phyloP scores from a whole-genome alignment of 2,329 filamentous ascomycete species.

The Xylaria sp. region DNA sequence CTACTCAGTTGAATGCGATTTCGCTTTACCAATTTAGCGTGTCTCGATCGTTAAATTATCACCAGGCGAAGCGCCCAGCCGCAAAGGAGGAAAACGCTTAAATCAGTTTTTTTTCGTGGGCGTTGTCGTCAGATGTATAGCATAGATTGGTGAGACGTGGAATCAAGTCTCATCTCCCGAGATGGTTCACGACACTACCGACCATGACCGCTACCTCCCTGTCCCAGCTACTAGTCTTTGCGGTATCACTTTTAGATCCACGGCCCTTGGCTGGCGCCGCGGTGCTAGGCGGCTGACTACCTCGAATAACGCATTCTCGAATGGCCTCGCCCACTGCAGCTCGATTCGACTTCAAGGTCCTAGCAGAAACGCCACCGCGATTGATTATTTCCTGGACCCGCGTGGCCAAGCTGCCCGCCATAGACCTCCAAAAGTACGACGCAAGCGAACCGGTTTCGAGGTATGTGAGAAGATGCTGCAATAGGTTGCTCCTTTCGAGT shows the following conservation, averaged over 20 bases:
- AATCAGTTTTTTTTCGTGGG: too few relatives aligned
- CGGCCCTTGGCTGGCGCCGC: constrained; percentile 52
- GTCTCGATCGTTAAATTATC: neutral
- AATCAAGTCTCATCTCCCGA: constrained; percentile 47
- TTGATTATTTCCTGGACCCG: constrained; percentile 85
- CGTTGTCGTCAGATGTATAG: neutral
- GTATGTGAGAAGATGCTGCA: constrained; percentile 74
- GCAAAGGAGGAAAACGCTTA: neutral
- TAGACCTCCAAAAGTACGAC: constrained; percentile 91
- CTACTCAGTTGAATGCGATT: neutral
- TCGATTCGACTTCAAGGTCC: constrained; percentile 78
- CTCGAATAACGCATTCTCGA: constrained; percentile 80
- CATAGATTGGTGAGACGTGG: neutral
- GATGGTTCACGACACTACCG: constrained; percentile 72
- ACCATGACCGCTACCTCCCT: constrained; percentile 96
- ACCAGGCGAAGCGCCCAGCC: neutral
- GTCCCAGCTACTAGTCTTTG: constrained; percentile 71
- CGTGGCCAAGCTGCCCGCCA: constrained; percentile 77
- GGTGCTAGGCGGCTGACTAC: constrained; percentile 70
- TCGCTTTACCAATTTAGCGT: neutral
- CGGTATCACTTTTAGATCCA: constrained; percentile 47
- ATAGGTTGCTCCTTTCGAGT: constrained; percentile 56
- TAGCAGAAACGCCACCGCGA: constrained; percentile 81
- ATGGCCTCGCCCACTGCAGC: constrained; percentile 78
- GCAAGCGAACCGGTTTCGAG: constrained; percentile 87